These are phyloP conservation scores for Brassica hybrid DNA, from an alignment of 441 rosid species.

Conservation along the genomic window DNA sequence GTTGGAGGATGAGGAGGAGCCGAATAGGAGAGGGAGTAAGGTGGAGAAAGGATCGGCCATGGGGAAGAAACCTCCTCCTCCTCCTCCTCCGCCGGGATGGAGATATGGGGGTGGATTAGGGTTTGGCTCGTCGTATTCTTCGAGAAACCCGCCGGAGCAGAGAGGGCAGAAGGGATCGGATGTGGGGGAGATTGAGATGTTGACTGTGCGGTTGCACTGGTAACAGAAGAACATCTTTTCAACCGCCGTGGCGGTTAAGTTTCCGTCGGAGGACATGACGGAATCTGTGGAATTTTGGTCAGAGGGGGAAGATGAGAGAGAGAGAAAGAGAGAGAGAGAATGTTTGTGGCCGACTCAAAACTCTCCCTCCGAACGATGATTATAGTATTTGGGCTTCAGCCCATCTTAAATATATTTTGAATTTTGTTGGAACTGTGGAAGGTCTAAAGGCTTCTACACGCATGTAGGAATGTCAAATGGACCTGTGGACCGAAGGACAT, in stretches of 20 bases:
- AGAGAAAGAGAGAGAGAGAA: background rate
- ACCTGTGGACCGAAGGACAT: no score
- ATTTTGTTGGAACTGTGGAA: no score
- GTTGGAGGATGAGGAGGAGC: conserved; percentile 37
- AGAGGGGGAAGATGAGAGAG: conserved; percentile 20
- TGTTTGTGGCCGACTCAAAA: conserved; percentile 22
- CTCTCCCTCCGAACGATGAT: background rate
- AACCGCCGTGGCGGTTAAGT: conserved; percentile 29
- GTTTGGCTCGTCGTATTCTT: conserved; percentile 51
- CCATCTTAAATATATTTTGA: background rate
- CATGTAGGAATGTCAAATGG: no score
- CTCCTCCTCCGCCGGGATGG: background rate
- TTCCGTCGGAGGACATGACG: conserved; percentile 54
- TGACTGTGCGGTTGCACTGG: conserved; percentile 55
- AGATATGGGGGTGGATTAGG: conserved; percentile 37
- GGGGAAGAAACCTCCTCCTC: conserved; percentile 31
- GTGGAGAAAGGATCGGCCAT: conserved; percentile 43
- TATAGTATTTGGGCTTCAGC: background rate
- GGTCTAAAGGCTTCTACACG: no score
- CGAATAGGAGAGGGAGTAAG: conserved; percentile 43
- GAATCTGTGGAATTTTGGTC: conserved; percentile 29
- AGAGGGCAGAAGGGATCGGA: conserved; percentile 56
- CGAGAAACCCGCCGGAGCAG: conserved; percentile 55
- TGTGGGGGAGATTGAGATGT: conserved; percentile 44
- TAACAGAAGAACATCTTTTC: conserved; percentile 53